These are phyloP conservation scores for Corchorus olitorius DNA, from an alignment of 345 rosid species.

Conservation along the genomic window DNA sequence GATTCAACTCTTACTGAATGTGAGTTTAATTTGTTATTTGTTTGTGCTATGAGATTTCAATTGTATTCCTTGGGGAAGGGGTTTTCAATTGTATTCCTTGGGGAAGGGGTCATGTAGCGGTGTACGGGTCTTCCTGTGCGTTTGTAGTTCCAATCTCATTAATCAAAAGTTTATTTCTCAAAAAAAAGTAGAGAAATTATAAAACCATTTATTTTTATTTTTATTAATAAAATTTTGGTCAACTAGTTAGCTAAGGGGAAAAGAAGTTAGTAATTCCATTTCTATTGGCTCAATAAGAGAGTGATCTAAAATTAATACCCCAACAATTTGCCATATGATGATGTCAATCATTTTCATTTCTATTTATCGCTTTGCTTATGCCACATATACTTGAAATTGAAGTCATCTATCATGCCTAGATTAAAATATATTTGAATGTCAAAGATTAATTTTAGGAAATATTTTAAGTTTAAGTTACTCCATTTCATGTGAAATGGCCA, in stretches of 20 bases:
- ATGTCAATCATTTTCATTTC: conserved; percentile 2
- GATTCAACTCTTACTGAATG: too few relatives aligned
- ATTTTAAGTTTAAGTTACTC: not conserved
- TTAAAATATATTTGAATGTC: not conserved
- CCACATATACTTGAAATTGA: not conserved
- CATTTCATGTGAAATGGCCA: not conserved
- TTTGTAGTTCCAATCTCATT: too few relatives aligned
- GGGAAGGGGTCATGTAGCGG: too few relatives aligned
- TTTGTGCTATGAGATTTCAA: too few relatives aligned
- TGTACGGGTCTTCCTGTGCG: too few relatives aligned
- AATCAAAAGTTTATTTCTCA: too few relatives aligned
- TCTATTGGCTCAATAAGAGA: too few relatives aligned
- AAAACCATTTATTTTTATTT: not conserved
- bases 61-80: too few relatives aligned
- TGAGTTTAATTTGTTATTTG: too few relatives aligned
- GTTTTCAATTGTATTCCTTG: too few relatives aligned
- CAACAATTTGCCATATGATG: not conserved
- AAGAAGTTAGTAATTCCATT: not conserved
- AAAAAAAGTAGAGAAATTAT: too few relatives aligned
- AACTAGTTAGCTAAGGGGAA: not conserved
- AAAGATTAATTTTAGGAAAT: not conserved
- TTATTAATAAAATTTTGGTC: not conserved
- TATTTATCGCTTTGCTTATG: not conserved
- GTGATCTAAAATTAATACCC: not conserved
- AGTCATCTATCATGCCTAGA: conserved; percentile 6